Conservation (phyloP, 2,329 filamentous ascomycete genomes). For the Colletotrichum graminicola region DNA sequence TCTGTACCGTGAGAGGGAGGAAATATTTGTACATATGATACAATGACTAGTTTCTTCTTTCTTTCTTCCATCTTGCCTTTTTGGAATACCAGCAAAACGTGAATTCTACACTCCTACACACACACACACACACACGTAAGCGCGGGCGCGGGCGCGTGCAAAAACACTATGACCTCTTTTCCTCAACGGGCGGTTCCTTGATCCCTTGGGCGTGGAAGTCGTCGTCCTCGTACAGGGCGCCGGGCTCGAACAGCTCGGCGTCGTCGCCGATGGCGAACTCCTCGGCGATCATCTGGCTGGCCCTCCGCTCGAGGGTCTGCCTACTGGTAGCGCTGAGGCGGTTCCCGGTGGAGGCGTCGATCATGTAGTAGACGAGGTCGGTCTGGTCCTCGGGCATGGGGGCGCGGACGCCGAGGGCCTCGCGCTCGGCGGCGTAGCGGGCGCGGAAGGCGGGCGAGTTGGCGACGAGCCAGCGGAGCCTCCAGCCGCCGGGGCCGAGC, state of each 20-base stretch:
- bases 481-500: conserved; percentile 91
- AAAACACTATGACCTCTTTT: conserved; percentile 2
- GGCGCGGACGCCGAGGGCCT: conserved; percentile 70
- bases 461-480: conserved; percentile 89
- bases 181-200: conserved; percentile 41
- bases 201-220: conserved; percentile 54
- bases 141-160: too few species aligned
- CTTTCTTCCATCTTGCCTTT: too few species aligned
- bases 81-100: background rate
- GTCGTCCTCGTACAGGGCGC: conserved; percentile 49
- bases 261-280: conserved; percentile 63
- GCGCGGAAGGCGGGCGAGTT: conserved; percentile 76
- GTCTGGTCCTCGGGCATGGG: conserved; percentile 53
- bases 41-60: conserved; percentile 8
- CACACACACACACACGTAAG: too few species aligned
- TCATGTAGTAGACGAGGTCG: conserved; percentile 55
- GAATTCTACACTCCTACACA: background rate
- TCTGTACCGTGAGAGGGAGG: background rate
- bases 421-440: conserved; percentile 72
- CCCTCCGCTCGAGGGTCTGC: conserved; percentile 53
- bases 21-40: conserved; percentile 42
- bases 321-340: conserved; percentile 48
- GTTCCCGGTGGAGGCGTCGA: conserved; percentile 58
- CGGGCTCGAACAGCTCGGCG: conserved; percentile 51
- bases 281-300: conserved; percentile 55